These are phyloP conservation scores for Pneumocystis canis DNA, from an alignment of 1,139 yeast genomes.

Conservation along the genomic window DNA sequence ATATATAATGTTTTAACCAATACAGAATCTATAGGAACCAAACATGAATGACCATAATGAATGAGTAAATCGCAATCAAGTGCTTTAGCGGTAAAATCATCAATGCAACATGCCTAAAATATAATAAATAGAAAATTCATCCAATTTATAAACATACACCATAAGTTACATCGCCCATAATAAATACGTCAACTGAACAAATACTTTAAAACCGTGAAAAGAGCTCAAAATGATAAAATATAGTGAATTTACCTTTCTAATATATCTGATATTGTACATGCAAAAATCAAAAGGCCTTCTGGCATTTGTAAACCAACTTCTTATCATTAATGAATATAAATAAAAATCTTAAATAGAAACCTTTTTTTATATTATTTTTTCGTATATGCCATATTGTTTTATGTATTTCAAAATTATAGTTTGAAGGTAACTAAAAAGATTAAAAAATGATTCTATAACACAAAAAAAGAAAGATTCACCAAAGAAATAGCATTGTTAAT, in stretches of 20 bases:
- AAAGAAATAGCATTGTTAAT: slow-evolving; percentile 66
- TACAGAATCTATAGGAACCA: slow-evolving; percentile 89
- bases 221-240: slow-evolving; percentile 20
- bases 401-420: slow-evolving; percentile 89
- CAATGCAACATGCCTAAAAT: slow-evolving; percentile 85
- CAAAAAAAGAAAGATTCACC: background rate
- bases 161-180: slow-evolving; percentile 97
- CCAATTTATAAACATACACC: slow-evolving; percentile 30
- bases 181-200: slow-evolving; percentile 71
- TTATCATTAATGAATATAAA: slow-evolving; percentile 15
- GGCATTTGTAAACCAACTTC: slow-evolving; percentile 91
- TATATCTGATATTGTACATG: slow-evolving; percentile 76
- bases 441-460: background rate
- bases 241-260: slow-evolving; percentile 43
- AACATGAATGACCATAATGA: slow-evolving; percentile 94
- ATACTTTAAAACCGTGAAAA: slow-evolving; percentile 20
- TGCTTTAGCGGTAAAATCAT: slow-evolving; percentile 86
- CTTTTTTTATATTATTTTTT: slow-evolving; percentile 49
- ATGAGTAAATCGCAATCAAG: slow-evolving; percentile 87
- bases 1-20: slow-evolving; percentile 78
- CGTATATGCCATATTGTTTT: slow-evolving; percentile 88
- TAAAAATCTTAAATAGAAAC: background rate
- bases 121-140: background rate
- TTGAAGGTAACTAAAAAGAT: slow-evolving; percentile 46
- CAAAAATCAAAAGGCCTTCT: slow-evolving; percentile 79